Evolutionary conservation across 768 basidiomycete genomes (phyloP), one percentile per base, ranked within the genome.

Genomic region (Hericium rajendrae): DNA sequence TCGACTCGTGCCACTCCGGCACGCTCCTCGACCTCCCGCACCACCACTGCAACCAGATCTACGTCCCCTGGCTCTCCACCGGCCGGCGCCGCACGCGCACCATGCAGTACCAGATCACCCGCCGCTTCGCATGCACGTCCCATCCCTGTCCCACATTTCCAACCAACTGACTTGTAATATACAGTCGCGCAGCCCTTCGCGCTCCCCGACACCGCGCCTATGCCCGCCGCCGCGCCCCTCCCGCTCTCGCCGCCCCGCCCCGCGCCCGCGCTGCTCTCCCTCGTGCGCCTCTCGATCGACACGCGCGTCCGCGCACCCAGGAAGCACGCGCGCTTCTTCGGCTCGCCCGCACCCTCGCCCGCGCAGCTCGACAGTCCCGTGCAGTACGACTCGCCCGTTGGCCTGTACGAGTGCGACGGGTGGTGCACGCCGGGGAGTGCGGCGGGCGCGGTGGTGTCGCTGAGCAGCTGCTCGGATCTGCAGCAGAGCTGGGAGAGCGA

Each of bases 11-110:
- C 26, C 65, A 67, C 18, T 66, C 65, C 3, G 66, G 65, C 22
- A 68, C 67, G 0, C 9, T 68, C 9, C 61, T 68, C 10, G 63
- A 67, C 37, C 59, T 68, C 18, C 63, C 60, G 0, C 67, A 68
- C 48, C 54, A 65, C 46, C 50, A 61, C 13, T 68, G 67, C 54
- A 65, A 68, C 46, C 48, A 28, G 0, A 54, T 65, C 5, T 67
- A 62, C 57, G 60, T 61, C 20, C 67, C 66, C 5, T 65, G 66
- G 65, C 55, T 59, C 28, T 63, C 62, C 55, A 63, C 58, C 43
- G 65, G 66, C 41, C 39, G 57, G 43, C 65, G 66, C 22, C 53
- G 56, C 51, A 53, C 63, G n/a, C 56, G 56, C 18, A 63, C 62
- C 0, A 22, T 58, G 53, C 65, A 56, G 57, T 55, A 59, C 18